These are phyloP conservation scores for Tricholoma matsutake DNA, from an alignment of 768 basidiomycete species.

Conservation along the genomic window DNA sequence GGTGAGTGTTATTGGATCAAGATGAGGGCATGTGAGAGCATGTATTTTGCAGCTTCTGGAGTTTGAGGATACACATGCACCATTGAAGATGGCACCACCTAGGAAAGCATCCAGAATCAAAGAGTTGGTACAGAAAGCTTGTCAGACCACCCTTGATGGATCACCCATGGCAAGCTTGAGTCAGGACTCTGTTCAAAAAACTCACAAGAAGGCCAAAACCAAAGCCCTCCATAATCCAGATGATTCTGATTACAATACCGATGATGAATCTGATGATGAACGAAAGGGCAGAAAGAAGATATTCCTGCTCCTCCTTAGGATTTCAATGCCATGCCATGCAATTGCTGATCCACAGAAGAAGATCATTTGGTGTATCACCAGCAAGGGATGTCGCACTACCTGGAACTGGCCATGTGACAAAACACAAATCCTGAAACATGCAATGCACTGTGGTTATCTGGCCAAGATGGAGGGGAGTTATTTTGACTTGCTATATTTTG, in stretches of 20 bases:
- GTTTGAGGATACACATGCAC: neutral
- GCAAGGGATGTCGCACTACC: neutral
- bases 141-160: neutral
- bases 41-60: neutral
- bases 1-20: neutral
- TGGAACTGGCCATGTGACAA: neutral
- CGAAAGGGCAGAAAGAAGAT: neutral
- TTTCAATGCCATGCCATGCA: neutral
- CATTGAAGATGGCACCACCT: neutral
- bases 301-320: neutral
- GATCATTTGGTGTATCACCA: neutral
- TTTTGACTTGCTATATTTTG: no score
- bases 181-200: neutral
- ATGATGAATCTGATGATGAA: neutral
- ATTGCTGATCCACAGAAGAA: constrained; percentile 1
- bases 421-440: neutral
- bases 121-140: neutral
- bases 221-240: neutral
- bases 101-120: neutral
- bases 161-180: neutral
- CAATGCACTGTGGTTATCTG: neutral
- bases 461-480: neutral
- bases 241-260: neutral
- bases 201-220: neutral
- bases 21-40: neutral